Conservation (phyloP, 805 yeast genomes). For the Teunomyces stri region DNA sequence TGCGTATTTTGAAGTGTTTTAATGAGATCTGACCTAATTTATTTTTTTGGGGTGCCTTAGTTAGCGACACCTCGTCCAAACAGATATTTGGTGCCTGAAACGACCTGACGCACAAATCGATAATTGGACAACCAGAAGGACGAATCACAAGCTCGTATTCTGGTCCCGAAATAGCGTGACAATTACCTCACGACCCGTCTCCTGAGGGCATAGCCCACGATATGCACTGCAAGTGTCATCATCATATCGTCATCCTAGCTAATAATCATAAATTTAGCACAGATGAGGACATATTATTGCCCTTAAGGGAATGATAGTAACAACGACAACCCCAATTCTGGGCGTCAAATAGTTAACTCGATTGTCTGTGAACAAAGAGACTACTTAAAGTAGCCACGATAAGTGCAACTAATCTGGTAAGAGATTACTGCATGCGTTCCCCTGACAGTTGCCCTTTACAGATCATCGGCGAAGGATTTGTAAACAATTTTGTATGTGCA, state of each 20-base stretch:
- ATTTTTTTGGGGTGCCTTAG: not conserved
- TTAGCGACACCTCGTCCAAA: not conserved
- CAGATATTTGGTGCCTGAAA: not conserved
- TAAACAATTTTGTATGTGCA: not conserved
- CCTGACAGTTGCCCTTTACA: not conserved
- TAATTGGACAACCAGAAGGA: too few relatives aligned
- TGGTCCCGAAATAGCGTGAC: too few relatives aligned
- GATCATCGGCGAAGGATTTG: conserved; percentile 3
- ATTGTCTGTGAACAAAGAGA: not conserved
- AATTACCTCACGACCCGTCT: not conserved
- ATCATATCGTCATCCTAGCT: not conserved
- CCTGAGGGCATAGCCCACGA: not conserved
- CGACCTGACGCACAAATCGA: not conserved
- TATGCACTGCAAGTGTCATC: not conserved
- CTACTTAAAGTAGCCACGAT: not conserved
- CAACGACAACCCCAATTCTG: not conserved
- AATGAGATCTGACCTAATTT: not conserved
- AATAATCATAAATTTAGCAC: not conserved
- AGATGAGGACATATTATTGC: not conserved
- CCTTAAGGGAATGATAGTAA: not conserved
- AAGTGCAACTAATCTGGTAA: not conserved
- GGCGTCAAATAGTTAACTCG: not conserved
- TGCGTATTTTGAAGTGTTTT: not conserved
- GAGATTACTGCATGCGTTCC: not conserved
- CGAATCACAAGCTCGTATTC: too few relatives aligned